Conservation (phyloP, 2,329 filamentous ascomycete species). For the Calonectria pseudoreteaudii region DNA sequence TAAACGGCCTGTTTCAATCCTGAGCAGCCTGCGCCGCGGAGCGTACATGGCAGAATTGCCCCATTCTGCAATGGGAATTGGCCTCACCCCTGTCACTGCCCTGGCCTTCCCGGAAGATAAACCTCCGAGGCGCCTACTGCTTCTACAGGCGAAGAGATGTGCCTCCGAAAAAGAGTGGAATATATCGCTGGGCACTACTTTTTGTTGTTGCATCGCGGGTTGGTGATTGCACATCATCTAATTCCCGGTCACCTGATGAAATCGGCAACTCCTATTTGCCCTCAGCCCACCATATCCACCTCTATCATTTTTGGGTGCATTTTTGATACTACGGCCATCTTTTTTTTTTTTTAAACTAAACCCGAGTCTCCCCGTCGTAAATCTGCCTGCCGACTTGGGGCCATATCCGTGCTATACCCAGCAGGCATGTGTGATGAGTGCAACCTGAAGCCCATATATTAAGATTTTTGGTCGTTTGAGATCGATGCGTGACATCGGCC, state of each 20-base stretch:
- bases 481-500: not conserved
- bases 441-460: not conserved
- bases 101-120: not conserved
- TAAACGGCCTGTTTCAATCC: not conserved
- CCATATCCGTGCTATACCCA: not conserved
- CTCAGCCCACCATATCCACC: not conserved
- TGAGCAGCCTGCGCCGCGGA: not conserved
- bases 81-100: not conserved
- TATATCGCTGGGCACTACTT: not conserved
- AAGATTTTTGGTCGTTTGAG: not conserved
- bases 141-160: not conserved
- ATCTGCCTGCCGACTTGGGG: not conserved
- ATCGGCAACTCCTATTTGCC: not conserved
- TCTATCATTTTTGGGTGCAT: not conserved
- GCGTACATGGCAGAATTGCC: not conserved
- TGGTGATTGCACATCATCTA: not conserved
- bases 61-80: not conserved
- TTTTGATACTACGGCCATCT: too few species aligned
- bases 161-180: not conserved
- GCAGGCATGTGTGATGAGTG: not conserved
- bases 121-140: not conserved
- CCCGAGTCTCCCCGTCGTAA: not conserved
- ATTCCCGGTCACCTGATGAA: not conserved
- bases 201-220: not conserved
- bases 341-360: not conserved